Evolutionary conservation across 345 rosid species (phyloP), one percentile per base, ranked within the genome.

Genomic region (Clarkia xantiana): DNA sequence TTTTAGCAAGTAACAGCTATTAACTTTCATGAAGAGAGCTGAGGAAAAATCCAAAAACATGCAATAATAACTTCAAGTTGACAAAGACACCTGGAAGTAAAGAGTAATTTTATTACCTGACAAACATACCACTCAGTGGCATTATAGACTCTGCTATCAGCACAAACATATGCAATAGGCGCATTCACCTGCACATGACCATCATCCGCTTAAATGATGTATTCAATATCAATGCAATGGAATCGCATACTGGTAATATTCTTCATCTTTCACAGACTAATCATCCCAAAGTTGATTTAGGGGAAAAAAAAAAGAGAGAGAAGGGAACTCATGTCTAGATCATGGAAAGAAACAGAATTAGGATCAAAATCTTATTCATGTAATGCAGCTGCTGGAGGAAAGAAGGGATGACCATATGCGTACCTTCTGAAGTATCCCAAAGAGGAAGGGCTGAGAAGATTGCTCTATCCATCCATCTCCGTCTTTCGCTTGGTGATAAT

Each of bases 401-500:
- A n/a, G n/a, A n/a, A n/a, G n/a, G n/a, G n/a, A n/a, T n/a, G n/a
- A n/a, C n/a, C 36, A 29, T 3, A 46, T 34, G 14, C 44, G 22
- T 65, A 82, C 96, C 99, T 82, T 93, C 68, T 87, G 96, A 63
- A 93, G 62, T 55, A 82, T 60, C 17, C 99, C 96, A 14, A 84
- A 93, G 50, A 82, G 53, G 53, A 93, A 69, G 9, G 82, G 94
- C 38, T 87, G 79, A 7, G 81, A 77, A 71, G 79, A 76, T 65
- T 87, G 99, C 65, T 93, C 96, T 48, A 87, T 80, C 99, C 99
- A 93, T 64, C 96, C 99, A 74, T 93, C 96, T 62, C 96, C 99
- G 70, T 93, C 99, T 70, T 84, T 93, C 62, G 91, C 91, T 64
- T 53, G 96, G 70, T 93, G 96, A 59, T 77, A 84, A 51, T 87